A percentile compares a stretch with the other conserved stretches of the same genome.
Evolutionary conservation across 2,329 filamentous ascomycete genomes (phyloP).

Genomic region (Biscogniauxia mediterranea): DNA sequence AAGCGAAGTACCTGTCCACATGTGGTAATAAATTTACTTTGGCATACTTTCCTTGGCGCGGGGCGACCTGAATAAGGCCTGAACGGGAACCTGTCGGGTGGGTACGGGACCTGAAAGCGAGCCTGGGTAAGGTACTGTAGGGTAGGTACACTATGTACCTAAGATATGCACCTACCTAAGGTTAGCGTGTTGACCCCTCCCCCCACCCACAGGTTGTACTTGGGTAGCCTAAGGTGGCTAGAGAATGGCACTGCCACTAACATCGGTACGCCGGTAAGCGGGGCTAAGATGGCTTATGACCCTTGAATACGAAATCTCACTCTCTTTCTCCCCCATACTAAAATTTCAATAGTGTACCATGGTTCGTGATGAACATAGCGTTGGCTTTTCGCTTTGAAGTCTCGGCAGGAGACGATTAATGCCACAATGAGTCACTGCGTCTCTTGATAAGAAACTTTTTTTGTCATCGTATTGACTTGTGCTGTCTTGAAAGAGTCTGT

Average conservation of each 20-base stretch:
- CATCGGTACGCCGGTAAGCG: not conserved
- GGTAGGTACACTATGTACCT: too few species aligned
- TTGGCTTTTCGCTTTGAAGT: not conserved
- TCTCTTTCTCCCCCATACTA: not conserved
- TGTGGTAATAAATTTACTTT: too few species aligned
- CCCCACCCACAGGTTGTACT: not conserved
- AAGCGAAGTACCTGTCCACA: not conserved
- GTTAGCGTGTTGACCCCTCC: not conserved
- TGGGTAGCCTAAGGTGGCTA: not conserved
- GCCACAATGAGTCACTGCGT: not conserved
- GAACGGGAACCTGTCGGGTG: too few species aligned
- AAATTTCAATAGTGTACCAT: not conserved
- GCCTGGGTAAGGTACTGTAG: not conserved
- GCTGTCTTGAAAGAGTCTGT: not conserved
- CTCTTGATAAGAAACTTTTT: not conserved
- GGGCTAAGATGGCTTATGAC: not conserved
- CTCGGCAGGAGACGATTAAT: not conserved
- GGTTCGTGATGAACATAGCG: not conserved
- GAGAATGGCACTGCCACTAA: not conserved
- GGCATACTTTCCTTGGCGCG: not conserved
- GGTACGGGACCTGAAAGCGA: not conserved
- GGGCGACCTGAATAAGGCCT: not conserved
- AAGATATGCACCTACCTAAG: too few species aligned
- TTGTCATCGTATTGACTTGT: not conserved
- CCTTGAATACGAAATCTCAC: not conserved